Evolutionary conservation across 225 moss, liverwort and hornwort species (phyloP).

Genomic region (Antitrichia curtipendula): DNA sequence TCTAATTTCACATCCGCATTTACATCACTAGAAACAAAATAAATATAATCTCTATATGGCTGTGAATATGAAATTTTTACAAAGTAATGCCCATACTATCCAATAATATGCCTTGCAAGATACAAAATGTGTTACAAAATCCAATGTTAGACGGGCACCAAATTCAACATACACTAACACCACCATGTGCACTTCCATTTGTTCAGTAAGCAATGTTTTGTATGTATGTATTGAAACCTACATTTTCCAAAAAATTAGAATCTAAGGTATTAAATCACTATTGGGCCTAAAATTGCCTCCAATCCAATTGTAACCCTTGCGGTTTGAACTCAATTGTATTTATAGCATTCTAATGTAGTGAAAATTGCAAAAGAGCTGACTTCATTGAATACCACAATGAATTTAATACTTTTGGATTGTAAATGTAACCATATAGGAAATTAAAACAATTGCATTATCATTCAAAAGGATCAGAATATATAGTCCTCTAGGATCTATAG

Average conservation of each 20-base stretch:
- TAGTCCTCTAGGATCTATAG: background rate
- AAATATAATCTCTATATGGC: background rate
- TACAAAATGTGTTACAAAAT: background rate
- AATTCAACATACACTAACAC: background rate
- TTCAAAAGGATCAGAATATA: background rate
- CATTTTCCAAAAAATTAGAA: background rate
- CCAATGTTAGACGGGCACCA: fast-evolving
- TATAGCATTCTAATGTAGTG: background rate
- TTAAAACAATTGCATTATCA: background rate
- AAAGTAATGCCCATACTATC: background rate
- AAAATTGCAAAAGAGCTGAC: background rate
- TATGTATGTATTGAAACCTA: background rate
- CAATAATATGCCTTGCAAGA: background rate
- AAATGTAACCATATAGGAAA: fast-evolving
- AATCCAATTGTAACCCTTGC: fast-evolving
- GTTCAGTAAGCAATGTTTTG: background rate
- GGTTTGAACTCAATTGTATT: background rate
- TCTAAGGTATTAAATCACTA: background rate
- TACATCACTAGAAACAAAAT: background rate
- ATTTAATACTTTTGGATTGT: background rate
- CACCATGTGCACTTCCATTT: background rate
- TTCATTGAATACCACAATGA: background rate
- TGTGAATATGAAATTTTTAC: background rate
- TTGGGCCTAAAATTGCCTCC: background rate
- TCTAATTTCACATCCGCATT: background rate